These are phyloP conservation scores for Termitomyces heimii DNA, from an alignment of 768 basidiomycete genomes.

Conservation along the genomic window DNA sequence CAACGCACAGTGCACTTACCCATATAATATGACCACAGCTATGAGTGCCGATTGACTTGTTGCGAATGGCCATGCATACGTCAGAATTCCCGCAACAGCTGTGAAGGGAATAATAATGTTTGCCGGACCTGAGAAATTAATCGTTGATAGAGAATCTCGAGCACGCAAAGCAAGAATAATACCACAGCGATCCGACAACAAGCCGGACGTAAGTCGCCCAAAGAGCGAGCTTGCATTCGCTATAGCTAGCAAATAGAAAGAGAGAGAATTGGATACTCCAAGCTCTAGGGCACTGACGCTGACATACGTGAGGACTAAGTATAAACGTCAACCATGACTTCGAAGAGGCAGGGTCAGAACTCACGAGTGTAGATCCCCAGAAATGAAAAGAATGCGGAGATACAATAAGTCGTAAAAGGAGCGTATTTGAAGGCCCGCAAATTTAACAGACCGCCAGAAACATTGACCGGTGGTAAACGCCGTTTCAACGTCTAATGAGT, in stretches of 20 bases:
- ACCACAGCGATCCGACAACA: conserved; percentile 53
- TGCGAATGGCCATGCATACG: conserved; percentile 69
- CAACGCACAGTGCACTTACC: conserved; percentile 27
- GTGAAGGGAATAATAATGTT: conserved; percentile 68
- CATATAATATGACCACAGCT: conserved; percentile 55
- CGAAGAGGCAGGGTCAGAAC: conserved; percentile 13
- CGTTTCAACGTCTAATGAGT: conserved; percentile 34
- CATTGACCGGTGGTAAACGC: conserved; percentile 48
- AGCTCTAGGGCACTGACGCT: conserved; percentile 46
- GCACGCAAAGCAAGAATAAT: not conserved
- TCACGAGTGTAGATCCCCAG: conserved; percentile 66
- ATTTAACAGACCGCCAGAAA: conserved; percentile 55
- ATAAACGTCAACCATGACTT: conserved; percentile 26
- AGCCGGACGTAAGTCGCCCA: conserved; percentile 52
- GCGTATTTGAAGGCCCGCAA: conserved; percentile 42
- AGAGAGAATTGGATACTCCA: conserved; percentile 43
- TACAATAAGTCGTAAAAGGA: conserved; percentile 52
- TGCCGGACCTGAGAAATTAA: conserved; percentile 42
- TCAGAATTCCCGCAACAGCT: conserved; percentile 46
- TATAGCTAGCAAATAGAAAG: conserved; percentile 63
- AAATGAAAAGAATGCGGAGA: conserved; percentile 50
- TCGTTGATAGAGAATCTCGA: not conserved
- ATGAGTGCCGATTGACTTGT: conserved; percentile 37
- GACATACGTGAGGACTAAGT: conserved; percentile 61
- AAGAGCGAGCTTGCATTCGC: conserved; percentile 61